Percentiles rank a stretch among this genome's conserved stretches.
Evolutionary conservation across 768 basidiomycete species (phyloP).

Genomic region (Mycena latifolia): DNA sequence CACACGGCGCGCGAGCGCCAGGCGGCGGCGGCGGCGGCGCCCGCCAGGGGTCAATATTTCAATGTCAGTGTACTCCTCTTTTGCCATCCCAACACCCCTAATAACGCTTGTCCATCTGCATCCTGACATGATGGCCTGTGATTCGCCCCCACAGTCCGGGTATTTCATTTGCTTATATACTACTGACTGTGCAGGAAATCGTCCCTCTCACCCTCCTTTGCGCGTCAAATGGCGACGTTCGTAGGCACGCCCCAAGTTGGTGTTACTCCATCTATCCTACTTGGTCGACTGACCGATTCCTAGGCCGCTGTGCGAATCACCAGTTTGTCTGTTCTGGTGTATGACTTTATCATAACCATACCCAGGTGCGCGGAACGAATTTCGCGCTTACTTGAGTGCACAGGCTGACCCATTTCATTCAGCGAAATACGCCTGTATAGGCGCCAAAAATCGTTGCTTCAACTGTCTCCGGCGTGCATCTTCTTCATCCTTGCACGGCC

Average conservation of each 20-base stretch:
- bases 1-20: too few species aligned
- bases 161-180: too few species aligned
- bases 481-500: background rate
- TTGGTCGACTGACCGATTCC: background rate
- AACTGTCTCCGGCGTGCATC: background rate
- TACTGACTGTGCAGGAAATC: too few species aligned
- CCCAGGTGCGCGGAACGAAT: background rate
- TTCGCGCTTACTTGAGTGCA: background rate
- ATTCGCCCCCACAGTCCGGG: too few species aligned
- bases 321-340: conserved; percentile 1
- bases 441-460: background rate
- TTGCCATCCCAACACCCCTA: too few species aligned
- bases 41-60: too few species aligned
- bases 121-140: too few species aligned
- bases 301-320: conserved; percentile 8
- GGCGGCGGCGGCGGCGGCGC: too few species aligned
- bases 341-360: background rate
- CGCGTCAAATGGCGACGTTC: conserved; percentile 1
- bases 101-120: too few species aligned
- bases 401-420: background rate
- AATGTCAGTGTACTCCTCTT: too few species aligned
- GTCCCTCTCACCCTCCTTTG: too few species aligned
- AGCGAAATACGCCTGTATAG: background rate
- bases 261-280: background rate
- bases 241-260: background rate